phyloP scores from a whole-genome alignment of 176 grass and related monocot genomes.

The barley (Hordeum vulgare) region MorexV3_pseudomolecules_assembly NC_058519.1:244896017-244896516 shows the following conservation, averaged over 20 bases:
- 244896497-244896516: background rate
- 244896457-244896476: conserved; percentile 8
- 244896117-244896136: background rate
- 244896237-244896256: conserved; percentile 13
- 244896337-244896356: conserved; percentile 3
- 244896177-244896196: background rate
- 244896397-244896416: background rate
- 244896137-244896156: background rate
- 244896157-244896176: background rate
- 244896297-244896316: background rate
- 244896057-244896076: conserved; percentile 20
- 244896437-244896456: background rate
- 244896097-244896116: background rate
- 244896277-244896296: background rate
- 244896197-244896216: background rate
- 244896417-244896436: background rate
- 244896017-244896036: background rate
- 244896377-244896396: conserved; percentile 8
- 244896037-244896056: background rate
- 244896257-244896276: background rate
- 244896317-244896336: background rate
- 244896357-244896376: conserved; percentile 5
- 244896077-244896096: conserved; percentile 10
- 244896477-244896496: conserved; percentile 9
- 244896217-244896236: conserved; percentile 19